These are phyloP conservation scores for Colletotrichum kahawae DNA, from an alignment of 2,329 filamentous ascomycete species.

Conservation along the genomic window DNA sequence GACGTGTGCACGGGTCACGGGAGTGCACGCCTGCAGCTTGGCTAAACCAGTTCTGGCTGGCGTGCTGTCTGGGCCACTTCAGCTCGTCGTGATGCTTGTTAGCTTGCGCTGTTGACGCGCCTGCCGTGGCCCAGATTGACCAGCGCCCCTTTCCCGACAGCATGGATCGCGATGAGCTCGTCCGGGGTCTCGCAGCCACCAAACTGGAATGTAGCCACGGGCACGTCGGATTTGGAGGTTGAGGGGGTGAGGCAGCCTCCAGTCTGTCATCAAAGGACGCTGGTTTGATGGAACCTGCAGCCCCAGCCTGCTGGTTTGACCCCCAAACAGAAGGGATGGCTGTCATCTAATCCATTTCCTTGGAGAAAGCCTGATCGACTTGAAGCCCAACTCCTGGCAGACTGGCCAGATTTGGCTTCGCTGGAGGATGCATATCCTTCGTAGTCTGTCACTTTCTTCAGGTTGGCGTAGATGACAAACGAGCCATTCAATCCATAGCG, in stretches of 20 bases:
- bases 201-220: not conserved
- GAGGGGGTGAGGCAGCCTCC: not conserved
- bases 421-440: not conserved
- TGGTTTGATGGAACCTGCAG: not conserved
- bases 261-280: not conserved
- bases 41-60: conserved; percentile 13
- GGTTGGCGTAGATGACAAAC: not conserved
- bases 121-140: not conserved
- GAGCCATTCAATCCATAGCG: not conserved
- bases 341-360: not conserved
- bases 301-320: not conserved
- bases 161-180: conserved; percentile 1
- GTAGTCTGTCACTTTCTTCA: not conserved
- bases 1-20: conserved; percentile 13
- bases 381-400: not conserved
- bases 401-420: not conserved
- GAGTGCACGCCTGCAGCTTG: conserved; percentile 3
- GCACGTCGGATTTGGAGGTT: not conserved
- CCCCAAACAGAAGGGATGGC: not conserved
- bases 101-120: not conserved
- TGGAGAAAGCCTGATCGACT: not conserved
- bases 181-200: not conserved
- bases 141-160: conserved; percentile 12
- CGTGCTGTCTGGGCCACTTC: conserved; percentile 2
- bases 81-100: not conserved